These are phyloP conservation scores for Pharnaceum exiguum DNA, from an alignment of 148 eudicot genomes.

Conservation along the genomic window DNA sequence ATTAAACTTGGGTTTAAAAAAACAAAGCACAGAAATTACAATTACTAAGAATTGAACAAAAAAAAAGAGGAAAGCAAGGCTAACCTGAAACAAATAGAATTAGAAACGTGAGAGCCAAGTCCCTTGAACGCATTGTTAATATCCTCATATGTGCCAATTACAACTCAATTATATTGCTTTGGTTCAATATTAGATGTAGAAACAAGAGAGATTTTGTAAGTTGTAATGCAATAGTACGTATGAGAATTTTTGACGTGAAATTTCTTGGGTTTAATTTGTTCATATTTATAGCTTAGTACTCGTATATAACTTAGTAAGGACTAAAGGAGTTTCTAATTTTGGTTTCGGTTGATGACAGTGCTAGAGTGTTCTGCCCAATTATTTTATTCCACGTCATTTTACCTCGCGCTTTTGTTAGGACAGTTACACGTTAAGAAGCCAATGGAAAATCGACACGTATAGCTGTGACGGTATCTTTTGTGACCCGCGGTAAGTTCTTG, in stretches of 20 bases:
- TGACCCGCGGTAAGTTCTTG: background rate
- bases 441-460: slow-evolving; percentile 16
- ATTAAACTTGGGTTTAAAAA: no score
- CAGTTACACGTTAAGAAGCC: slow-evolving; percentile 4
- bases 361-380: slow-evolving; percentile 14
- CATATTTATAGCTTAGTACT: no score
- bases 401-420: background rate
- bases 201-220: background rate
- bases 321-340: no score
- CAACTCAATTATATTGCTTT: no score
- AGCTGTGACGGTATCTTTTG: background rate
- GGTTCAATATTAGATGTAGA: background rate
- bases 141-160: background rate
- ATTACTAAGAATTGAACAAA: background rate
- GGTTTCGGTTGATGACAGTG: no score
- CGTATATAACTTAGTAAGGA: no score
- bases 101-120: slow-evolving; percentile 1
- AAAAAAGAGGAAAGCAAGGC: background rate
- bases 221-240: no score
- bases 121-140: slow-evolving; percentile 9
- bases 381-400: background rate
- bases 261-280: no score
- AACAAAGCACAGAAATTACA: background rate
- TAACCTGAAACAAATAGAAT: slow-evolving; percentile 17
- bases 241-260: no score